phyloP scores from a whole-genome alignment of 805 yeast genomes.

The Barnettozyma sucrosica region DNA sequence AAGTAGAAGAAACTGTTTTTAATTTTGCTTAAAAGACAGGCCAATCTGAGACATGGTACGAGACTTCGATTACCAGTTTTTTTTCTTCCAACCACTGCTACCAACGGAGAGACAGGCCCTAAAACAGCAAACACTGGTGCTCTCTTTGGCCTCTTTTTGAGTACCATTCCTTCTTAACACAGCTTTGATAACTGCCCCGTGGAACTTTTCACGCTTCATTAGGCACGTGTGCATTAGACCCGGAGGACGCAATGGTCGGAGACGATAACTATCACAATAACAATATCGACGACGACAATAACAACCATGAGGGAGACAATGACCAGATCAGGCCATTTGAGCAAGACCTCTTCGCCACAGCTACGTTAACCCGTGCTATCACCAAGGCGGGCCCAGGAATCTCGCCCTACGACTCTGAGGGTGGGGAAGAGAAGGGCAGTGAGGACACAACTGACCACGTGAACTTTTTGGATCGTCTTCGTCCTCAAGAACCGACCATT shows the following conservation, averaged over 20 bases:
- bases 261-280: neutral
- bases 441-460: neutral
- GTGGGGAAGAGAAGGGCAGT: neutral
- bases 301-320: neutral
- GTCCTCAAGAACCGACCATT: neutral
- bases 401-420: neutral
- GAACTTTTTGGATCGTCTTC: neutral
- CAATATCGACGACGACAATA: neutral
- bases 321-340: neutral
- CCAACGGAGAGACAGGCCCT: no score
- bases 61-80: no score
- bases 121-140: no score
- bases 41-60: no score
- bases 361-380: neutral
- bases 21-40: no score
- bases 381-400: neutral
- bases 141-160: no score
- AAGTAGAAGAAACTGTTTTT: no score
- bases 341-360: neutral
- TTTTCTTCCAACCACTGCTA: no score
- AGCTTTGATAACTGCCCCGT: no score
- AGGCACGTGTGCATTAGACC: no score
- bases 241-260: neutral
- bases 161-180: no score
- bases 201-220: no score